A percentile compares a stretch with the other conserved stretches of the same genome.
Evolutionary conservation across 257 asterid species (phyloP).

Genomic region (Knoxia roxburghii): DNA sequence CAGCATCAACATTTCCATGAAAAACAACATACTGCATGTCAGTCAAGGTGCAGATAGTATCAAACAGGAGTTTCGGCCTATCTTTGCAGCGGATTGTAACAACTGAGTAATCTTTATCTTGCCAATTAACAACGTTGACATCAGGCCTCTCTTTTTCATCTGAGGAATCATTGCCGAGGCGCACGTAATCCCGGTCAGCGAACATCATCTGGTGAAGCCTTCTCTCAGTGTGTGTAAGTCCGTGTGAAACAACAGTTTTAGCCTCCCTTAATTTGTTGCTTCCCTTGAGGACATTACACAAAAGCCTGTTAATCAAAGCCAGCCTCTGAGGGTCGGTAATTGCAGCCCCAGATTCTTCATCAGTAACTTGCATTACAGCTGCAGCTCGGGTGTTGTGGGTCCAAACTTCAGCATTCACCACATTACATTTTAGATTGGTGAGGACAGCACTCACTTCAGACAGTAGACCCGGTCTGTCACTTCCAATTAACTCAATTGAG

Average conservation of each 20-base stretch:
- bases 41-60: constrained; percentile 78
- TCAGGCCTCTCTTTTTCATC: constrained; percentile 62
- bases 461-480: constrained; percentile 92
- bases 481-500: constrained; percentile 78
- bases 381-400: constrained; percentile 98
- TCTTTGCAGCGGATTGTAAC: constrained; percentile 84
- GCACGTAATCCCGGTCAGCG: constrained; percentile 83
- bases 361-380: constrained; percentile 89
- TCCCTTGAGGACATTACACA: constrained; percentile 76
- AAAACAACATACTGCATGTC: constrained; percentile 95
- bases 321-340: constrained; percentile 56
- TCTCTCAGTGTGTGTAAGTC: constrained; percentile 66
- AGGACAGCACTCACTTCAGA: constrained; percentile 97
- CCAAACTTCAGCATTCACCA: constrained; percentile 95
- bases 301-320: constrained; percentile 51
- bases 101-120: constrained; percentile 80
- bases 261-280: constrained; percentile 72
- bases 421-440: constrained; percentile 82
- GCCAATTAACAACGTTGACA: constrained; percentile 85
- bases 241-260: constrained; percentile 66
- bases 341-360: constrained; percentile 58
- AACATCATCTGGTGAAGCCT: constrained; percentile 98
- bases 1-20: constrained; percentile 85
- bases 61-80: constrained; percentile 87
- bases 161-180: constrained; percentile 29